phyloP scores from a whole-genome alignment of 495 filamentous ascomycete species.

The Penicillium steckii region DNA sequence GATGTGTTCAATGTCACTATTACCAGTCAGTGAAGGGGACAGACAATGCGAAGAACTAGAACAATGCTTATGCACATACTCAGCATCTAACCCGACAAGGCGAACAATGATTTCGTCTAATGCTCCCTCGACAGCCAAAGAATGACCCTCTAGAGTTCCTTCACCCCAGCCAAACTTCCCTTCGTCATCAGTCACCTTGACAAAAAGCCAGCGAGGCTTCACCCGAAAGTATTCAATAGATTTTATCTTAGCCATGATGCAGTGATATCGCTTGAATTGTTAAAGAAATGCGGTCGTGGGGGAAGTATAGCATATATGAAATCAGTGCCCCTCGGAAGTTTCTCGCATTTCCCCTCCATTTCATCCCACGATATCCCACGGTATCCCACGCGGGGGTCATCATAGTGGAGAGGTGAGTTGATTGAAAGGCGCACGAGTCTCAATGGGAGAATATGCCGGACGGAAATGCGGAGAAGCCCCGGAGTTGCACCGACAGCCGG shows the following conservation, averaged over 20 bases:
- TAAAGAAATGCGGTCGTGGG: background rate
- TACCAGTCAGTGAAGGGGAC: background rate
- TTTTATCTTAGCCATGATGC: slow-evolving; percentile 63
- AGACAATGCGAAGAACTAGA: background rate
- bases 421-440: too few species aligned
- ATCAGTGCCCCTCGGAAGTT: background rate
- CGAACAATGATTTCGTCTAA: slow-evolving; percentile 65
- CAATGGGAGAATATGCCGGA: too few species aligned
- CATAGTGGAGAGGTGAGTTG: background rate
- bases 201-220: slow-evolving; percentile 79
- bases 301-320: background rate
- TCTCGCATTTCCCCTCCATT: background rate
- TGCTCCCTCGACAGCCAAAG: slow-evolving; percentile 76
- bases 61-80: slow-evolving; percentile 50
- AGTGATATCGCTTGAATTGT: background rate
- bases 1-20: slow-evolving; percentile 77
- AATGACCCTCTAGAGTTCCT: slow-evolving; percentile 75
- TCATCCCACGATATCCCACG: background rate
- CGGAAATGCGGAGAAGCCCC: slow-evolving; percentile 7
- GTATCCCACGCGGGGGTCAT: slow-evolving; percentile 19
- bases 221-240: slow-evolving; percentile 77
- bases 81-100: slow-evolving; percentile 71
- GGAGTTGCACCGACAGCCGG: background rate
- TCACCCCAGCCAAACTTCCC: slow-evolving; percentile 77
- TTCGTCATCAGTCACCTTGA: slow-evolving; percentile 69